A percentile compares a stretch with the other conserved stretches of the same genome.
Conservation (phyloP, 2,329 filamentous ascomycete genomes). For the Botrytis squamosa region DNA sequence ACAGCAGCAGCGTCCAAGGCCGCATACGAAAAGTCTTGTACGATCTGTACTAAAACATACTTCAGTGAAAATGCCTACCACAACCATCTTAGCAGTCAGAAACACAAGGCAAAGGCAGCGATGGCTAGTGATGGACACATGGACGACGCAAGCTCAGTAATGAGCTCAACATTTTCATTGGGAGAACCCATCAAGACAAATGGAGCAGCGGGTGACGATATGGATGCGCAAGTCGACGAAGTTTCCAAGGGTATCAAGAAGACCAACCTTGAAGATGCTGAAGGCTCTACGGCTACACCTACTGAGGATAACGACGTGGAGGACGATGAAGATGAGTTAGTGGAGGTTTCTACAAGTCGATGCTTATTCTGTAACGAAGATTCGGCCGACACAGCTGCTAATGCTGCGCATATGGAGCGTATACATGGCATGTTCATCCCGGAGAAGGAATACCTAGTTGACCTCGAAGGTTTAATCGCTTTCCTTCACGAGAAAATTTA, state of each 20-base stretch:
- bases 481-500: conserved; percentile 79
- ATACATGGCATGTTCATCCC: conserved; percentile 96
- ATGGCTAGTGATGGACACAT: conserved; percentile 42
- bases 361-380: conserved; percentile 94
- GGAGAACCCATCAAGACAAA: conserved; percentile 64
- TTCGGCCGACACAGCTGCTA: conserved; percentile 73
- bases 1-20: conserved; percentile 84
- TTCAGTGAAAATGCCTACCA: conserved; percentile 95
- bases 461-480: conserved; percentile 76
- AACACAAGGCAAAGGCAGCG: conserved; percentile 73
- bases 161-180: conserved; percentile 88
- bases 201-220: conserved; percentile 60
- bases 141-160: conserved; percentile 76
- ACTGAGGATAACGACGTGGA: conserved; percentile 47
- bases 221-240: conserved; percentile 72
- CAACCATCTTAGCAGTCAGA: conserved; percentile 88
- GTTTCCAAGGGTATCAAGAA: conserved; percentile 77
- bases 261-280: conserved; percentile 48
- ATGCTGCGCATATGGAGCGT: conserved; percentile 84
- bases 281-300: conserved; percentile 31
- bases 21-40: conserved; percentile 80
- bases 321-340: conserved; percentile 47
- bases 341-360: conserved; percentile 39
- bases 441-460: conserved; percentile 77
- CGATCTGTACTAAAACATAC: conserved; percentile 85